Percentiles rank a stretch among this genome's conserved stretches.
Conservation (phyloP, 768 basidiomycete genomes). For the Russula ochroleuca region DNA sequence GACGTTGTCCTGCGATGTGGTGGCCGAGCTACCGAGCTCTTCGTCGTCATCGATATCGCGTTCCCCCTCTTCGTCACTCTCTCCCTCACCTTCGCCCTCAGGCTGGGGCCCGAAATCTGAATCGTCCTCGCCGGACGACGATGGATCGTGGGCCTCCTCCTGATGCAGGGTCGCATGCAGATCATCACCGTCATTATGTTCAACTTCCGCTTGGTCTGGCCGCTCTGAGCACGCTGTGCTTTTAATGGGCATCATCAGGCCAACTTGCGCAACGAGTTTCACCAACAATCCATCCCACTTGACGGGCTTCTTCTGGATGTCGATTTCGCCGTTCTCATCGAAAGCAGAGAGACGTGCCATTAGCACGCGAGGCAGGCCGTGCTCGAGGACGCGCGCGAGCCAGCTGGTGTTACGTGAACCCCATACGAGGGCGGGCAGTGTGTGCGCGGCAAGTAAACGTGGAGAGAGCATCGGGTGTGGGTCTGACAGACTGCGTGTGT, state of each 20-base stretch:
- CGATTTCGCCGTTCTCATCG: constrained; percentile 30
- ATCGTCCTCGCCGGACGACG: too few species aligned
- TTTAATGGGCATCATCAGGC: constrained; percentile 34
- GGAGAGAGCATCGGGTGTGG: constrained; percentile 34
- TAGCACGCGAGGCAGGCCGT: constrained; percentile 38
- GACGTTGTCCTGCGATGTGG: constrained; percentile 23
- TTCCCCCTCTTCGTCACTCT: background rate
- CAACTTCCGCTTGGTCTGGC: background rate
- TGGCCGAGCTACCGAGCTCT: background rate
- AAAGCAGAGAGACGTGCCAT: constrained; percentile 16
- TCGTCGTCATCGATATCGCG: constrained; percentile 15
- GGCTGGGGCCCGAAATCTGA: too few species aligned
- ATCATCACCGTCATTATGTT: background rate
- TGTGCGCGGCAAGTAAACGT: constrained; percentile 33
- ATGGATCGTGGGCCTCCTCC: too few species aligned
- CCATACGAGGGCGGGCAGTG: background rate
- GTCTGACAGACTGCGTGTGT: background rate
- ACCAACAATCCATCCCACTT: constrained; percentile 36
- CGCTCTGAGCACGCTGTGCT: background rate
- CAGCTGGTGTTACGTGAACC: constrained; percentile 37
- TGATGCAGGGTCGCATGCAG: too few species aligned
- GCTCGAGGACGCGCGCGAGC: constrained; percentile 34
- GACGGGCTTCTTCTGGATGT: constrained; percentile 29
- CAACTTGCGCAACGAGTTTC: constrained; percentile 43
- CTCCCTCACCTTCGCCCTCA: too few species aligned